phyloP scores from a whole-genome alignment of 179 eudicot species.

The Amaranthus tricolor region DNA sequence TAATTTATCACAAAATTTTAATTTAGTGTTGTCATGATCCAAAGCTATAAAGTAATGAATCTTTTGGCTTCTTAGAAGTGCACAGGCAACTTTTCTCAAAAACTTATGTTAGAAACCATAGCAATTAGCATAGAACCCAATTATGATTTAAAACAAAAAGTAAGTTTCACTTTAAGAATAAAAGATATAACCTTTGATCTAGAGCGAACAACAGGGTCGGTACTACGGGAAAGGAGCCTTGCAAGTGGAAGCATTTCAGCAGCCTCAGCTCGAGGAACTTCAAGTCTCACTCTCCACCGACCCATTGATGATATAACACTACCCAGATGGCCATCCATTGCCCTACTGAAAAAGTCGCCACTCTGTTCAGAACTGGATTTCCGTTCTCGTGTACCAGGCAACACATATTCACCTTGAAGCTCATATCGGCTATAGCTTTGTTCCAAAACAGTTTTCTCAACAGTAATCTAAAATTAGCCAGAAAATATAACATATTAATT shows the following conservation, averaged over 20 bases:
- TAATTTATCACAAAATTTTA: background rate
- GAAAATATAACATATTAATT: background rate
- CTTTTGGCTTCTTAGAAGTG: background rate
- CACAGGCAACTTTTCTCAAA: slow-evolving; percentile 2
- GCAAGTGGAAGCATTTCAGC: slow-evolving; percentile 99
- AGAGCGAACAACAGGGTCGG: slow-evolving; percentile 94
- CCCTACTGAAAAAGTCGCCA: slow-evolving; percentile 72
- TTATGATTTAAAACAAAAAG: background rate
- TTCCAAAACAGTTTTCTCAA: slow-evolving; percentile 91
- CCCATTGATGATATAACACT: slow-evolving; percentile 97
- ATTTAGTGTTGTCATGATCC: background rate
- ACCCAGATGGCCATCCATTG: slow-evolving; percentile 89
- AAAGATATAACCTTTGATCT: slow-evolving; percentile 76
- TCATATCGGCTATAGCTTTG: slow-evolving; percentile 94
- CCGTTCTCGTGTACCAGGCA: slow-evolving; percentile 92
- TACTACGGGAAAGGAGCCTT: slow-evolving; percentile 92
- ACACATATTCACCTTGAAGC: slow-evolving; percentile 96
- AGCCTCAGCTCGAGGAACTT: slow-evolving; percentile 98
- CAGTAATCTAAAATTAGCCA: slow-evolving; percentile 61
- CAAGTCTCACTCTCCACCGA: slow-evolving; percentile 97
- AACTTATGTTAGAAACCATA: background rate
- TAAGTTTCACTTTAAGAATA: background rate
- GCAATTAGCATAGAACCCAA: background rate
- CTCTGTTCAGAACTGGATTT: slow-evolving; percentile 59
- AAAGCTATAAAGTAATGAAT: background rate